Conservation (phyloP, 805 yeast genomes). For the Candida argentea region DNA sequence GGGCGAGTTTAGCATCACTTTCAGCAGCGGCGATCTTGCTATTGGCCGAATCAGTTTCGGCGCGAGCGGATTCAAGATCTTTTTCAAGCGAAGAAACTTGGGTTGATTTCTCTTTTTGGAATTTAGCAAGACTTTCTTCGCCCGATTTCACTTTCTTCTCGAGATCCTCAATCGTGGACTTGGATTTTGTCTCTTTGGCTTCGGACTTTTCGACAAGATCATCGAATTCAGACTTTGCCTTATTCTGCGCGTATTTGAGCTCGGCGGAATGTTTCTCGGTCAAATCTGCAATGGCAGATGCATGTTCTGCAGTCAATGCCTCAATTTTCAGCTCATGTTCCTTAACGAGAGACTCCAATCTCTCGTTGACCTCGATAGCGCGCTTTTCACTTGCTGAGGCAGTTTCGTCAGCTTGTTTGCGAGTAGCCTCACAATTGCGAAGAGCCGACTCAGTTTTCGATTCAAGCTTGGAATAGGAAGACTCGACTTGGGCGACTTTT, state of each 20-base stretch:
- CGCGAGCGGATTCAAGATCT: neutral
- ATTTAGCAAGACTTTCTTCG: neutral
- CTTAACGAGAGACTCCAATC: neutral
- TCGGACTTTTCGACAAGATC: neutral
- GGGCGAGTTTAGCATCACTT: neutral
- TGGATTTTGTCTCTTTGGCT: slow-evolving; percentile 1
- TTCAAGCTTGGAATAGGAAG: neutral
- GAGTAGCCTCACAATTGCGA: too few species aligned
- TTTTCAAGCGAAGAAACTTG: neutral
- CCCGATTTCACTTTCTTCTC: slow-evolving; percentile 1
- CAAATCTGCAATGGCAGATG: too few species aligned
- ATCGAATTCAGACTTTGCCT: neutral
- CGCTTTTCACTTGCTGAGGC: too few species aligned
- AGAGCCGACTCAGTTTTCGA: neutral
- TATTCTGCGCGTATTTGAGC: neutral
- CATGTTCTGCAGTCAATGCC: too few species aligned
- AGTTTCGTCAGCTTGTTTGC: too few species aligned
- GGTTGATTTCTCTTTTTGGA: neutral
- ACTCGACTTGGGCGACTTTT: neutral
- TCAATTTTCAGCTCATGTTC: neutral
- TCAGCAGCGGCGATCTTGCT: neutral
- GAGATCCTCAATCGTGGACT: slow-evolving; percentile 3
- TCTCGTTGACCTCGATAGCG: neutral
- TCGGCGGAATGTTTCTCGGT: neutral
- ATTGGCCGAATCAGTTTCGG: slow-evolving; percentile 1